phyloP scores from a whole-genome alignment of 805 yeast species.

The Candida pini region DNA sequence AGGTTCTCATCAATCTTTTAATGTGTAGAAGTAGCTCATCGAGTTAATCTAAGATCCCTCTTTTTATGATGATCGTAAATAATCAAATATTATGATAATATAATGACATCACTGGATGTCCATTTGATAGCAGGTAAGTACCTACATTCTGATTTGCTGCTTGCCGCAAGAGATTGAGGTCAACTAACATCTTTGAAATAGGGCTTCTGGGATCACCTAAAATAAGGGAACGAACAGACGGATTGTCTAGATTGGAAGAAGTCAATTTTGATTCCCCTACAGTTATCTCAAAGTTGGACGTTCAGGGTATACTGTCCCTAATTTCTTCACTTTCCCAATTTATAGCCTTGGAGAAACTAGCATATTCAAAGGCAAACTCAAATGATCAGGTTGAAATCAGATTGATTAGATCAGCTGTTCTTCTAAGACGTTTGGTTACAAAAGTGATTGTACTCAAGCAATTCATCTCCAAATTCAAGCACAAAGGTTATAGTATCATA shows the following conservation, averaged over 20 bases:
- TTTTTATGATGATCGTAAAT: too few species aligned
- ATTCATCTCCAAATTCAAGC: slow-evolving; percentile 16
- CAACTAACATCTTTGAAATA: slow-evolving; percentile 2
- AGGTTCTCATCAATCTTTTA: too few species aligned
- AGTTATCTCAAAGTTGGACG: slow-evolving; percentile 15
- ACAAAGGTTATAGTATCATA: slow-evolving; percentile 23
- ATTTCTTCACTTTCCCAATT: slow-evolving; percentile 16
- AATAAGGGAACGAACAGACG: slow-evolving; percentile 51
- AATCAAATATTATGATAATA: too few species aligned
- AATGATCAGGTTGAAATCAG: slow-evolving; percentile 20
- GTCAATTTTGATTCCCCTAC: slow-evolving; percentile 18
- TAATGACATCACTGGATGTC: too few species aligned
- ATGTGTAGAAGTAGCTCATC: too few species aligned
- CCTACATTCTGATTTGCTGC: too few species aligned
- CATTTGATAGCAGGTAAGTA: too few species aligned
- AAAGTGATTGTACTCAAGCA: slow-evolving; percentile 9
- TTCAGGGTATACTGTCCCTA: slow-evolving; percentile 7
- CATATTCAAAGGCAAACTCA: slow-evolving; percentile 17
- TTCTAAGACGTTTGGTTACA: slow-evolving; percentile 13
- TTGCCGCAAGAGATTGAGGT: too few species aligned
- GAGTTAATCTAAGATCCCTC: too few species aligned
- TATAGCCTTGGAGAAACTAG: slow-evolving; percentile 16
- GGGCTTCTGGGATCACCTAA: slow-evolving; percentile 41
- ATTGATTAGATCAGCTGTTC: slow-evolving; percentile 18
- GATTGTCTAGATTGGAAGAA: slow-evolving; percentile 34